Evolutionary conservation across 225 moss, liverwort and hornwort species (phyloP).

Genomic region (Rhytidiadelphus loreus): DNA sequence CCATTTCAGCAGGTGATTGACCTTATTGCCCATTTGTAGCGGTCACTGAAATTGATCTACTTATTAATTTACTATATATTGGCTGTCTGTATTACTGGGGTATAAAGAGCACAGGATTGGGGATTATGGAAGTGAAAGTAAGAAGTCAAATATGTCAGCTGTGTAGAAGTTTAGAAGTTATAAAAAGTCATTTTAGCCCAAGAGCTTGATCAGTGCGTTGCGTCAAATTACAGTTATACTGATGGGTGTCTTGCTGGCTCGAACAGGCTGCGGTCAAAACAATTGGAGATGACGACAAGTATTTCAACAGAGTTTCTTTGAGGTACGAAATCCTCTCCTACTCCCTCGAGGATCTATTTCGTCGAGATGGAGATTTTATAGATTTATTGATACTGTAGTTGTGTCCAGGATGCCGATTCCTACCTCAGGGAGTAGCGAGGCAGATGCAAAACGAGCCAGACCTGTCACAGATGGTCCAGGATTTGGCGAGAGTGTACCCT

Average conservation of each 20-base stretch:
- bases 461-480: constrained; percentile 63
- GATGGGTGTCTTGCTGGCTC: background rate
- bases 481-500: constrained; percentile 62
- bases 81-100: background rate
- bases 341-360: background rate
- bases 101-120: background rate
- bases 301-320: constrained; percentile 86
- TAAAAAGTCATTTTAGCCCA: background rate
- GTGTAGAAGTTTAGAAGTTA: background rate
- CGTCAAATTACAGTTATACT: background rate
- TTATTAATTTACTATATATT: background rate
- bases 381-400: background rate
- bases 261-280: constrained; percentile 91
- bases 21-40: background rate
- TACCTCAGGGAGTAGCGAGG: constrained; percentile 35
- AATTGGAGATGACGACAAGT: constrained; percentile 96
- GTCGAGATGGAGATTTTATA: background rate
- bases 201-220: background rate
- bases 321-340: constrained; percentile 29
- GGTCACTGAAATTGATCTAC: background rate
- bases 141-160: background rate
- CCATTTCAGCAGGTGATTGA: constrained; percentile 88
- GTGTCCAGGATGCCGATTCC: constrained; percentile 58
- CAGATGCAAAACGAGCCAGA: constrained; percentile 65
- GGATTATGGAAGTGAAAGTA: background rate